Base-by-base conservation (phyloP, 768 basidiomycete genomes). In the Fomitopsis serialis region DNA sequence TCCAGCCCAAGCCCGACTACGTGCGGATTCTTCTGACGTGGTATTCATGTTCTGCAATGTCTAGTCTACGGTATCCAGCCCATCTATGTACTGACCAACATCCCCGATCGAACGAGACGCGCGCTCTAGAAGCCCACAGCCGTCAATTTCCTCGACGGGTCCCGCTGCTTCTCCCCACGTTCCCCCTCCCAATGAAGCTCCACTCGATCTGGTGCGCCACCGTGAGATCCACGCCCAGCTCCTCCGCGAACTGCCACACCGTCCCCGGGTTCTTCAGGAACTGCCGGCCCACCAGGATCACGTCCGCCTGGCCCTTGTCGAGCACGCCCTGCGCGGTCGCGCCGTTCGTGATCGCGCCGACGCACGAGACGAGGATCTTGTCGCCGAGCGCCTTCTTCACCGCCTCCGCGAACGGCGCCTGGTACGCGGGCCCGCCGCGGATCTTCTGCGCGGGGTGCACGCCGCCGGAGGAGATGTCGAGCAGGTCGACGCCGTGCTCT, bases 381-480 rank as follows among this genome's bases (percentile, higher is more conserved):
- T 73, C 70, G 0, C 76, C 75, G 23, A 69, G 67, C 10, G 66
- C 74, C 47, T 74, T 64, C 60, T 80, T 78, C 46, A 80, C 78
- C 10, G 50, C 51, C 50, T 53, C 58, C 13, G 58, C 43, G 44
- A 59, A 54, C 15, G 45, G 58, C 22, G 55, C 54, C 50, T 59
- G 58, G 48, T 59, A 59, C 17, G 50, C 58, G 3, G 54, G 54
- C 24, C 48, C 54, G 71, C 72, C 61, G 84, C 76, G 1, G 84
- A 82, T 36, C 79, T 69, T 22, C 68, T 80, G 79, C 42, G 62
- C 59, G 1, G 72, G 61, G 51, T 75, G 70, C 48, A 76, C 79
- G 1, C 89, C 91, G 2, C 82, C 88, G 0, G 76, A 75, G 3
- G 83, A 85, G 34, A 88, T 78, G 58, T 92, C 90, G 44, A 92